Evolutionary conservation across 164 flowering plant genomes (phyloP).

Genomic region (Berberis thunbergii): DNA sequence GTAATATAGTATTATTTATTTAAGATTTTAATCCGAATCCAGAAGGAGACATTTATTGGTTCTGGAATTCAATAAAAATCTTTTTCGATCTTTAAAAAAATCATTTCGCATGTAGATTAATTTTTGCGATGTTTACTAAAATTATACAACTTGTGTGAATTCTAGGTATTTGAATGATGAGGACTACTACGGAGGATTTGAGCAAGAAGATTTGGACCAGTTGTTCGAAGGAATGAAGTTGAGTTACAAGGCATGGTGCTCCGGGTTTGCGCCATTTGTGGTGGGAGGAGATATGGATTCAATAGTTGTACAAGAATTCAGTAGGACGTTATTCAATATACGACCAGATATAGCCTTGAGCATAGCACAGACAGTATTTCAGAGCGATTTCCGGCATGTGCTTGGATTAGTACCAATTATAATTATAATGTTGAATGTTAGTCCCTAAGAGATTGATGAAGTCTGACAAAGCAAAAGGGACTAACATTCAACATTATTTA

Average conservation of each 20-base stretch:
- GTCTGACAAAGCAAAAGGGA: too few species aligned
- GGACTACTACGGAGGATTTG: conserved; percentile 47
- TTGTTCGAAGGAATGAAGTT: conserved; percentile 30
- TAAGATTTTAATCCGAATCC: too few species aligned
- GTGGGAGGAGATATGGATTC: conserved; percentile 51
- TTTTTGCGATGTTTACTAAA: too few species aligned
- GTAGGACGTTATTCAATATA: conserved; percentile 44
- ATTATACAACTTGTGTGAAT: background rate
- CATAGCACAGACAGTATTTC: conserved; percentile 32
- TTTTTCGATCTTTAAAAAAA: too few species aligned
- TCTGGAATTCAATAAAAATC: too few species aligned
- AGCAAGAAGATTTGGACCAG: conserved; percentile 41
- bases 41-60: too few species aligned
- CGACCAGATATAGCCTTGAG: conserved; percentile 46
- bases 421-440: too few species aligned
- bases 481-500: too few species aligned
- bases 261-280: conserved; percentile 43
- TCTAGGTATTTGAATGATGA: conserved; percentile 39
- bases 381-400: conserved; percentile 25
- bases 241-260: conserved; percentile 41
- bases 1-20: too few species aligned
- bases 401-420: conserved; percentile 25
- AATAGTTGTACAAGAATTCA: conserved; percentile 42
- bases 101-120: too few species aligned
- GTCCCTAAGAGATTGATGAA: too few species aligned